These are phyloP conservation scores for Thelephora terrestris DNA, from an alignment of 1,284 basidiomycete genomes.

Conservation along the genomic window DNA sequence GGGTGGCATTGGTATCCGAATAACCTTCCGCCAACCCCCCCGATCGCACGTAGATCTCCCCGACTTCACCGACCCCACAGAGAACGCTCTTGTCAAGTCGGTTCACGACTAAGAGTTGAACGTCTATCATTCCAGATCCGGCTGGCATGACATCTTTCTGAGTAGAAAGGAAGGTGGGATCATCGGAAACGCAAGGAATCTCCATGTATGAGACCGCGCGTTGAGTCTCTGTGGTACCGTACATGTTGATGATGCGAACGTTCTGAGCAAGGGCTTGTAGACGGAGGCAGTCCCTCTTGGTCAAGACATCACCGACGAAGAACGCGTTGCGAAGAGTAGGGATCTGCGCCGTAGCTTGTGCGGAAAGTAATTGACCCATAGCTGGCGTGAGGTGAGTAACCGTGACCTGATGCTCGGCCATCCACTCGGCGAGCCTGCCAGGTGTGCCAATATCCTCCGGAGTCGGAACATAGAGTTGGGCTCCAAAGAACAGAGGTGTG, in stretches of 20 bases:
- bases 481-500: constrained; percentile 96
- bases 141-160: constrained; percentile 99
- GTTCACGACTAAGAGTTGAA: constrained; percentile 96
- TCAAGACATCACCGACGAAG: constrained; percentile 98
- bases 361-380: constrained; percentile 98
- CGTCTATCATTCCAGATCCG: constrained; percentile 96
- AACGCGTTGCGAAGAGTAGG: constrained; percentile 86
- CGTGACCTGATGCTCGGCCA: constrained; percentile 85
- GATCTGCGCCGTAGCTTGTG: constrained; percentile 87
- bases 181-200: constrained; percentile 79
- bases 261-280: constrained; percentile 91
- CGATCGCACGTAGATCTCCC: constrained; percentile 97
- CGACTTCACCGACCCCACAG: constrained; percentile 94
- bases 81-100: constrained; percentile 81
- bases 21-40: constrained; percentile 97
- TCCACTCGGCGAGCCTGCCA: constrained; percentile 96
- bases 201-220: constrained; percentile 97
- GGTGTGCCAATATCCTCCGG: constrained; percentile 97
- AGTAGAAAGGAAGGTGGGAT: constrained; percentile 85
- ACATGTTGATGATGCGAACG: constrained; percentile 98
- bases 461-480: constrained; percentile 92
- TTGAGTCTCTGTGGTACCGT: constrained; percentile 98
- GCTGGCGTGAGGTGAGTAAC: constrained; percentile 97
- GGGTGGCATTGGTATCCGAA: constrained; percentile 74
- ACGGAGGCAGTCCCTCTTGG: constrained; percentile 95